phyloP scores from a whole-genome alignment of 2,329 filamentous ascomycete genomes.

The Botryotinia calthae region DNA sequence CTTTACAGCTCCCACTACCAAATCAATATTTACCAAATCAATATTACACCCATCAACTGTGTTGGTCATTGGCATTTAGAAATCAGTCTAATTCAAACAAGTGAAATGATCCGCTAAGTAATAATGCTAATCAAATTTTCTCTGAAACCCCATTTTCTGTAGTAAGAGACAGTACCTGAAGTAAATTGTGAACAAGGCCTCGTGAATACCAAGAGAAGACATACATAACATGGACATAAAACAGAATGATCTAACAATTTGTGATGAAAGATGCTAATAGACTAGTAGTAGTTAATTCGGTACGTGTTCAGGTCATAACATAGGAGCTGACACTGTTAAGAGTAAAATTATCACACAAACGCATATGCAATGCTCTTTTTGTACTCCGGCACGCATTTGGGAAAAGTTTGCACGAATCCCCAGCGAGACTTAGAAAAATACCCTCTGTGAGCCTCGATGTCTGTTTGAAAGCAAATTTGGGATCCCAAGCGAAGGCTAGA shows the following conservation, averaged over 20 bases:
- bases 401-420: neutral
- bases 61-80: neutral
- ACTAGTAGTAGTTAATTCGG: neutral
- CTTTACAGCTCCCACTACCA: neutral
- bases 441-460: neutral
- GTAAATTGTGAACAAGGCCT: neutral
- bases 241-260: neutral
- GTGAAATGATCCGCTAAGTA: neutral
- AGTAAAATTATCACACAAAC: neutral
- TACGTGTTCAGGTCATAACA: neutral
- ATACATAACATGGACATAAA: neutral
- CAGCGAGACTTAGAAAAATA: neutral
- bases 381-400: neutral
- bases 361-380: neutral
- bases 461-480: neutral
- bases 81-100: neutral
- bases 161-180: neutral
- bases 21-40: neutral
- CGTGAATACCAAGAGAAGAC: neutral
- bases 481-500: neutral
- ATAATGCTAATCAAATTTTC: neutral
- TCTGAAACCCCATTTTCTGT: neutral
- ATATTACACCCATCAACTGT: neutral
- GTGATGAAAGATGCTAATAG: neutral
- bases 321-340: neutral